These are phyloP conservation scores for Echria macrotheca DNA, from an alignment of 495 filamentous ascomycete genomes.

Conservation along the genomic window DNA sequence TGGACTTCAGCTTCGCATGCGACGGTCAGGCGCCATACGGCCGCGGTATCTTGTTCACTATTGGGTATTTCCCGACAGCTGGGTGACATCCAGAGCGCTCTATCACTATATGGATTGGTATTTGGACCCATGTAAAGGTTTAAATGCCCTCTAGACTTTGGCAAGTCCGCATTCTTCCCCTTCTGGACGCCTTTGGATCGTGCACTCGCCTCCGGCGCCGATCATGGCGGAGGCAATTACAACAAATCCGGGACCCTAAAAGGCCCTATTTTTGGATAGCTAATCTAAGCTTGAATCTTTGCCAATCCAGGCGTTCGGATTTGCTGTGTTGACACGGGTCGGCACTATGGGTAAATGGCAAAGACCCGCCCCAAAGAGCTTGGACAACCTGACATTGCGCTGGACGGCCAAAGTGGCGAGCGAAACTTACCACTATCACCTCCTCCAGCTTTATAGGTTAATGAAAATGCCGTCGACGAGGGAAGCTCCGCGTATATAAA, in stretches of 20 bases:
- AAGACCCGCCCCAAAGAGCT: slow-evolving; percentile 20
- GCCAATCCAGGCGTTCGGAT: slow-evolving; percentile 36
- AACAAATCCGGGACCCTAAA: slow-evolving; percentile 5
- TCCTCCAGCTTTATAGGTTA: neutral
- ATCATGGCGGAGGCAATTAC: slow-evolving; percentile 6
- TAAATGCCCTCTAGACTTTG: neutral
- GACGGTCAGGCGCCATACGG: too few species aligned
- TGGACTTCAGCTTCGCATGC: too few species aligned
- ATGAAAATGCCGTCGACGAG: neutral
- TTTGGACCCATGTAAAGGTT: neutral
- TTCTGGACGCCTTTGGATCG: too few species aligned
- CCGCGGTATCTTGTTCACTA: too few species aligned
- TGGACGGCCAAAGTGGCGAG: slow-evolving; percentile 3
- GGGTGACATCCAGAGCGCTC: too few species aligned
- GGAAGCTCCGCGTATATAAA: slow-evolving; percentile 1
- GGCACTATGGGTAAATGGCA: slow-evolving; percentile 32
- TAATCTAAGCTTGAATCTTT: slow-evolving; percentile 13
- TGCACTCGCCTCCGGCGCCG: neutral
- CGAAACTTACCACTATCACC: slow-evolving; percentile 6
- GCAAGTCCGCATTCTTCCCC: neutral
- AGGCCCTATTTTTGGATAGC: slow-evolving; percentile 19
- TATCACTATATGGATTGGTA: slow-evolving; percentile 10
- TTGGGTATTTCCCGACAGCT: too few species aligned
- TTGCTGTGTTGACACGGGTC: slow-evolving; percentile 14
- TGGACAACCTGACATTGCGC: slow-evolving; percentile 11